These are phyloP conservation scores for Bipolaris victoriae DNA, from an alignment of 2,329 filamentous ascomycete species.

Conservation along the genomic window DNA sequence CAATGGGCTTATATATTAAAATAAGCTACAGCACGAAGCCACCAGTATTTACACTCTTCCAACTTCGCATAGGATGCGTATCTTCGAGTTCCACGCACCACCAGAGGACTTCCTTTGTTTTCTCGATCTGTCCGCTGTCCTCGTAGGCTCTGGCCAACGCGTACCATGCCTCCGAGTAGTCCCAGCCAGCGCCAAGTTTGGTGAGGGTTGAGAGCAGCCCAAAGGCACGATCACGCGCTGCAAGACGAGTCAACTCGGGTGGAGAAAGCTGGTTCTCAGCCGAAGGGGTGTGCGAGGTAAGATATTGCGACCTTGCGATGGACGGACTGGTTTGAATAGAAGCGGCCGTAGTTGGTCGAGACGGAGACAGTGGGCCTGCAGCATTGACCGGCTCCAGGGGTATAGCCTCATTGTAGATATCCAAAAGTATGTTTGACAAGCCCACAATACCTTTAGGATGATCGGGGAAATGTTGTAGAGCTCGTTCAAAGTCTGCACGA, in stretches of 20 bases:
- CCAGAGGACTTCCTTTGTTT: conserved; percentile 92
- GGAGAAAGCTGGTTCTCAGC: conserved; percentile 58
- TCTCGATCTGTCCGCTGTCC: conserved; percentile 80
- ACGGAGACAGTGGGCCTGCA: conserved; percentile 22
- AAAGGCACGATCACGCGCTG: conserved; percentile 87
- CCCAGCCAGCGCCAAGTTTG: conserved; percentile 86
- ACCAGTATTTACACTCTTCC: conserved; percentile 67
- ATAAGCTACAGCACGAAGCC: conserved; percentile 39
- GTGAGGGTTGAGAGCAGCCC: conserved; percentile 82
- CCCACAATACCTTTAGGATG: conserved; percentile 82
- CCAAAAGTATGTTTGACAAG: conserved; percentile 82
- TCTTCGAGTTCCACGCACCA: conserved; percentile 98
- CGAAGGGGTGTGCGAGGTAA: conserved; percentile 58
- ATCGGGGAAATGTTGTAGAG: conserved; percentile 78
- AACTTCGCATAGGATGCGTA: conserved; percentile 76
- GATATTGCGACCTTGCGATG: conserved; percentile 45
- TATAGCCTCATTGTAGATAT: conserved; percentile 73
- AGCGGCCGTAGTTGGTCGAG: conserved; percentile 14
- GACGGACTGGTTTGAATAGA: conserved; percentile 8
- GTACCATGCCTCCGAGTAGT: conserved; percentile 92
- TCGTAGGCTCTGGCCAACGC: conserved; percentile 86
- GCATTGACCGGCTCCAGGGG: conserved; percentile 63
- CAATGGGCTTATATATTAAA: neutral
- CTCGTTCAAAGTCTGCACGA: conserved; percentile 79
- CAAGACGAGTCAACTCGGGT: conserved; percentile 79